Conservation (phyloP, 805 yeast genomes). For the Debaryomyces prosopidis region DNA sequence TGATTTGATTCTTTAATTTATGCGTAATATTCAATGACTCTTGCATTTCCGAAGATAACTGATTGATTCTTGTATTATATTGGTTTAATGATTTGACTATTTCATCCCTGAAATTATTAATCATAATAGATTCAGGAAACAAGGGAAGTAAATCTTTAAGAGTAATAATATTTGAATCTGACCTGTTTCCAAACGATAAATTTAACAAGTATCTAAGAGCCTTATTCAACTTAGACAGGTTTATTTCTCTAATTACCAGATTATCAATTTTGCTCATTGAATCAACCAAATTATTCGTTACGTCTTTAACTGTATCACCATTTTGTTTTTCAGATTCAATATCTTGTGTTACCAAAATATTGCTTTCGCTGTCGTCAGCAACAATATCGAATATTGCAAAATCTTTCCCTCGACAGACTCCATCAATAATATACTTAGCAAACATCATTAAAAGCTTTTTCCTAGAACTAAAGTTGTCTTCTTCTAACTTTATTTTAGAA, state of each 20-base stretch:
- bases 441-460: slow-evolving; percentile 76
- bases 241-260: not conserved
- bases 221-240: slow-evolving; percentile 19
- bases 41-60: slow-evolving; percentile 72
- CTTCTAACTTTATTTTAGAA: slow-evolving; percentile 33
- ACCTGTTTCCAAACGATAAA: slow-evolving; percentile 21
- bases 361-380: slow-evolving; percentile 1
- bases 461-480: slow-evolving; percentile 42
- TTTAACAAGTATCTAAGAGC: slow-evolving; percentile 32
- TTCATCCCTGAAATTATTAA: slow-evolving; percentile 82
- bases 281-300: slow-evolving; percentile 11
- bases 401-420: slow-evolving; percentile 22
- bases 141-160: slow-evolving; percentile 83
- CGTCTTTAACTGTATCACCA: slow-evolving; percentile 9
- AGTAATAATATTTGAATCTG: slow-evolving; percentile 36
- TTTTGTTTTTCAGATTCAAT: slow-evolving; percentile 2
- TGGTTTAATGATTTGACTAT: slow-evolving; percentile 76
- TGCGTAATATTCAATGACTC: slow-evolving; percentile 62
- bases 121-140: slow-evolving; percentile 79
- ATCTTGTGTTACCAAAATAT: not conserved
- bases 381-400: slow-evolving; percentile 14
- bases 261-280: slow-evolving; percentile 1
- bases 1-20: slow-evolving; percentile 61
- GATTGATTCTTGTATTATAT: slow-evolving; percentile 65
- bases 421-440: slow-evolving; percentile 48